These are phyloP conservation scores for Musa itinerans DNA, from an alignment of 176 grass and related monocot species.

Conservation along the genomic window DNA sequence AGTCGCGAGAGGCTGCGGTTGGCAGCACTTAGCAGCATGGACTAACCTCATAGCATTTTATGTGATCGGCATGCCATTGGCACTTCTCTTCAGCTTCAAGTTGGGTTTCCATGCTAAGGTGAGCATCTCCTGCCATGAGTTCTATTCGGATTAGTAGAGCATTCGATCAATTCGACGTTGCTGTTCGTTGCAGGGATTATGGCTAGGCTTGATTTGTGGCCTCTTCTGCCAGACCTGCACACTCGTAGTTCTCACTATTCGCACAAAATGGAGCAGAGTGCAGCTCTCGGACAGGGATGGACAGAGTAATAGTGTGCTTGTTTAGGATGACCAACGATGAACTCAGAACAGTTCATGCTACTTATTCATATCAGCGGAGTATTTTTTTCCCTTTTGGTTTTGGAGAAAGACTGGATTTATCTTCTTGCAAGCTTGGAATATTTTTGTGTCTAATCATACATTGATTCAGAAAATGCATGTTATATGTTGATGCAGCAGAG, in stretches of 20 bases:
- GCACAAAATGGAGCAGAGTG: slow-evolving; percentile 50
- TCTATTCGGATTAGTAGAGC: too few species aligned
- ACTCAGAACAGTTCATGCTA: too few species aligned
- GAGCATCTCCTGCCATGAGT: not conserved
- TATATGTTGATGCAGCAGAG: too few species aligned
- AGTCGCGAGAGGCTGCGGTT: slow-evolving; percentile 78
- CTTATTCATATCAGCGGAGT: too few species aligned
- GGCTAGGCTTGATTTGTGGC: slow-evolving; percentile 68
- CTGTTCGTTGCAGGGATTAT: slow-evolving; percentile 43
- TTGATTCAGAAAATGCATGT: too few species aligned
- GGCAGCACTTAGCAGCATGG: slow-evolving; percentile 75
- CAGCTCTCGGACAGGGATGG: slow-evolving; percentile 31
- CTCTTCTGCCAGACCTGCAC: slow-evolving; percentile 37
- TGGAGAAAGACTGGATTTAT: too few species aligned
- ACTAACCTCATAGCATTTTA: slow-evolving; percentile 95
- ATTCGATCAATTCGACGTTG: too few species aligned
- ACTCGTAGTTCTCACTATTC: slow-evolving; percentile 61
- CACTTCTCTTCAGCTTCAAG: slow-evolving; percentile 66
- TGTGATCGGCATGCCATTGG: slow-evolving; percentile 63
- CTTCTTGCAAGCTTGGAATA: too few species aligned
- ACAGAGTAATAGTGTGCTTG: slow-evolving; percentile 11
- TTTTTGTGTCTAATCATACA: too few species aligned
- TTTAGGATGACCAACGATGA: not conserved
- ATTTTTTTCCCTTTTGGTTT: too few species aligned
- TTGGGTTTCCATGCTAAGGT: slow-evolving; percentile 42